phyloP scores from a whole-genome alignment of 306 rosid species.

The Pterocarpus macrocarpus region DNA sequence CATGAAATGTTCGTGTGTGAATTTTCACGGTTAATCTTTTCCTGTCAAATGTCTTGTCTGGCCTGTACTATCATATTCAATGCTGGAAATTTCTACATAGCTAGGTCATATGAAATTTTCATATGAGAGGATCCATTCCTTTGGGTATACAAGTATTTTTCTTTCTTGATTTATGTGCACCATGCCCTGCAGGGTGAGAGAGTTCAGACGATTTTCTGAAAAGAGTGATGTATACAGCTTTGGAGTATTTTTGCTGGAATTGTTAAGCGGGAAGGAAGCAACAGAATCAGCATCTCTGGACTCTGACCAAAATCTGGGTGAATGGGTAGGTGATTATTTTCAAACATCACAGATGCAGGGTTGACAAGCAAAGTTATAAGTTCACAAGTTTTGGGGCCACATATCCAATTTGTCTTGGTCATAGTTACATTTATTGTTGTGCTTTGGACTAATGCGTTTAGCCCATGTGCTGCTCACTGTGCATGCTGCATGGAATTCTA shows the following conservation, averaged over 20 bases:
- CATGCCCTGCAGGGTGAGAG: constrained; percentile 76
- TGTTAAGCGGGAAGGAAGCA: constrained; percentile 84
- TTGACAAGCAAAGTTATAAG: background rate
- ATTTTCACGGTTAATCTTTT: no score
- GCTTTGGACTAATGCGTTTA: background rate
- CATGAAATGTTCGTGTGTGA: no score
- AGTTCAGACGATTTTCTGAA: constrained; percentile 87
- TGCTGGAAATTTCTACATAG: no score
- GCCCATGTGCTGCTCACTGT: background rate
- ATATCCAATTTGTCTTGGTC: background rate
- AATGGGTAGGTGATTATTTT: constrained; percentile 63
- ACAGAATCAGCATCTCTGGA: constrained; percentile 57
- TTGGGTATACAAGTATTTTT: background rate
- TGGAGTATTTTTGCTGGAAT: constrained; percentile 85
- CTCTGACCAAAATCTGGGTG: constrained; percentile 68
- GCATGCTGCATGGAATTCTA: background rate
- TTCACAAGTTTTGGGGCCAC: background rate
- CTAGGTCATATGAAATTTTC: no score
- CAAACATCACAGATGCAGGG: background rate
- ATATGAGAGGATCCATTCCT: no score
- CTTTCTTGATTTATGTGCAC: constrained; percentile 15
- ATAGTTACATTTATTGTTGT: background rate
- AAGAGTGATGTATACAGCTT: constrained; percentile 91
- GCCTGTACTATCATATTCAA: no score
- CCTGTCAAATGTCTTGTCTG: no score